These are phyloP conservation scores for Hirsutella rhossiliensis DNA, from an alignment of 2,329 filamentous ascomycete species.

Conservation along the genomic window DNA sequence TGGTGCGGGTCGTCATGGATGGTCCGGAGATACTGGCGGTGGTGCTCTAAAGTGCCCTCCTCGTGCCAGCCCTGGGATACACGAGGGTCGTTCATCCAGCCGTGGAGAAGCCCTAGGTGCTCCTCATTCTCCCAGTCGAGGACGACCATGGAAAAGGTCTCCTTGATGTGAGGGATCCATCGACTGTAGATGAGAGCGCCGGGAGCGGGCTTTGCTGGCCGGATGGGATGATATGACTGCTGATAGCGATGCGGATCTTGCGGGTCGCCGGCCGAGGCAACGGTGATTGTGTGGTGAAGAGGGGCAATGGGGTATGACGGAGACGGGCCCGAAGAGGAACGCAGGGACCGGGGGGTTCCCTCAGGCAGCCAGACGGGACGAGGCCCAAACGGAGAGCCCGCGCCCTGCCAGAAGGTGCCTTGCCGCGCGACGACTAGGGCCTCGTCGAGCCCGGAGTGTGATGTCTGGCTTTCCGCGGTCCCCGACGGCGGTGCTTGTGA, in stretches of 20 bases:
- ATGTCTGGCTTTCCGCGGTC: constrained; percentile 8
- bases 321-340: constrained; percentile 18
- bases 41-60: constrained; percentile 63
- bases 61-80: constrained; percentile 73
- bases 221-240: constrained; percentile 57
- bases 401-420: constrained; percentile 58
- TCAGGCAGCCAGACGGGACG: constrained; percentile 49
- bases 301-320: constrained; percentile 37
- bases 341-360: constrained; percentile 24
- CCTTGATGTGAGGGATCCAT: constrained; percentile 62
- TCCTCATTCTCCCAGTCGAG: constrained; percentile 52
- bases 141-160: constrained; percentile 68
- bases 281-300: constrained; percentile 31
- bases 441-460: constrained; percentile 12
- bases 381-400: constrained; percentile 53
- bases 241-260: constrained; percentile 26
- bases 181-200: constrained; percentile 65
- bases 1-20: constrained; percentile 62
- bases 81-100: constrained; percentile 75
- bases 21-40: constrained; percentile 57
- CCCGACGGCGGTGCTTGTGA: constrained; percentile 30
- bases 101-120: constrained; percentile 61
- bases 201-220: constrained; percentile 58
- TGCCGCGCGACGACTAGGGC: constrained; percentile 32
- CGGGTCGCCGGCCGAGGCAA: constrained; percentile 25